Evolutionary conservation across 2,329 filamentous ascomycete genomes (phyloP).

Genomic region (Aureobasidium uvarum): DNA sequence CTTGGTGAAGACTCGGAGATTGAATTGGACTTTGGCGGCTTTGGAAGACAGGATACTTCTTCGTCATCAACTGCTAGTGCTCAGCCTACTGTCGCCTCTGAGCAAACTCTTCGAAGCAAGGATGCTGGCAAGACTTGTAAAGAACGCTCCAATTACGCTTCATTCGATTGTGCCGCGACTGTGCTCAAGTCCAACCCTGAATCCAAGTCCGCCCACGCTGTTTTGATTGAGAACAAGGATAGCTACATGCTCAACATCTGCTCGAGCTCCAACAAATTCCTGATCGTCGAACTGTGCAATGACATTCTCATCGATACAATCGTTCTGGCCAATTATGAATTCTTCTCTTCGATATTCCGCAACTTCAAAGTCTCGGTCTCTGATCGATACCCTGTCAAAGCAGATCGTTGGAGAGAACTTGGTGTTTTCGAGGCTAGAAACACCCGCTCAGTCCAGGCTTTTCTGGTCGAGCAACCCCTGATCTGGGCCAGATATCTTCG

Average conservation of each 20-base stretch:
- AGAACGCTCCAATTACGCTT: slow-evolving; percentile 95
- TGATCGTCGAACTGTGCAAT: slow-evolving; percentile 92
- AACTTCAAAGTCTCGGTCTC: slow-evolving; percentile 89
- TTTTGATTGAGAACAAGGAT: slow-evolving; percentile 95
- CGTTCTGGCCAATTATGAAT: slow-evolving; percentile 97
- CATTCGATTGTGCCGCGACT: slow-evolving; percentile 93
- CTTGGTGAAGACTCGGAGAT: slow-evolving; percentile 89
- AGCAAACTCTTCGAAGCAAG: slow-evolving; percentile 64
- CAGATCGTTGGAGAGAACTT: slow-evolving; percentile 85
- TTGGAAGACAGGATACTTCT: slow-evolving; percentile 44
- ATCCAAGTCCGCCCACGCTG: slow-evolving; percentile 81
- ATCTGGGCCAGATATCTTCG: slow-evolving; percentile 95
- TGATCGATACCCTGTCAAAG: slow-evolving; percentile 89
- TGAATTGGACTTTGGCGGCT: slow-evolving; percentile 66
- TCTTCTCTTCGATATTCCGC: slow-evolving; percentile 96
- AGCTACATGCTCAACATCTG: slow-evolving; percentile 97
- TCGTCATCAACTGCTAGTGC: slow-evolving; percentile 20
- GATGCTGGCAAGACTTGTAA: slow-evolving; percentile 98
- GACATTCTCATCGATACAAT: slow-evolving; percentile 85
- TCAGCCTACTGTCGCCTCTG: slow-evolving; percentile 7
- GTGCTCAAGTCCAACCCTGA: slow-evolving; percentile 85
- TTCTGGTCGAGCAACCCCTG: slow-evolving; percentile 87
- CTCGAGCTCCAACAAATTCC: slow-evolving; percentile 80
- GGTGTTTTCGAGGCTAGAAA: slow-evolving; percentile 90
- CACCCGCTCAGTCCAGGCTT: slow-evolving; percentile 89